These are phyloP conservation scores for Globisporangium camurandrum DNA, from an alignment of 352 stramenopile genomes.

Conservation along the genomic window DNA sequence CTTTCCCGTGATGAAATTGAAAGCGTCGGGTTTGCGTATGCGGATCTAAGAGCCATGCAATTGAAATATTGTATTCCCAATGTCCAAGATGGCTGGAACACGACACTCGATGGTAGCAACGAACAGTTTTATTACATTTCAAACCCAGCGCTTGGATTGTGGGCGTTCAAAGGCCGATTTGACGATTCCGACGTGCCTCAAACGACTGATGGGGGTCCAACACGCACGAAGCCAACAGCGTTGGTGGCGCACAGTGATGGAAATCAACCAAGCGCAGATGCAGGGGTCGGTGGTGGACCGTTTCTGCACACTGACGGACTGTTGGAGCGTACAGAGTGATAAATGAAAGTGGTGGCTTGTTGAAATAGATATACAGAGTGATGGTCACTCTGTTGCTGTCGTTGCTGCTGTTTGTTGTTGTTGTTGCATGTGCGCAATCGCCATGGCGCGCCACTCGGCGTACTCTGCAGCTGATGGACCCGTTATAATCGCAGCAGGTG, in stretches of 20 bases:
- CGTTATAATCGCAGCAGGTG: no score
- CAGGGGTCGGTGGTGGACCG: slow-evolving; percentile 67
- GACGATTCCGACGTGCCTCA: slow-evolving; percentile 13
- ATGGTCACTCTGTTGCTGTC: not conserved
- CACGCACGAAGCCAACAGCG: slow-evolving; percentile 7
- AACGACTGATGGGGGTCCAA: no score
- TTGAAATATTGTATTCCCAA: slow-evolving; percentile 72
- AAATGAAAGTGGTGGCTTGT: no score
- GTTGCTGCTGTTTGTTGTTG: no score
- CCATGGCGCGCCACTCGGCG: not conserved
- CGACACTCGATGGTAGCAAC: slow-evolving; percentile 37
- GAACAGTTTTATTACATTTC: slow-evolving; percentile 96
- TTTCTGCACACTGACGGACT: slow-evolving; percentile 31
- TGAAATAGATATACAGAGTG: no score
- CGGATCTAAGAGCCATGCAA: slow-evolving; percentile 78
- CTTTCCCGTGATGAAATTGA: slow-evolving; percentile 92
- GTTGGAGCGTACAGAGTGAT: not conserved
- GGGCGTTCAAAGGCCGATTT: slow-evolving; percentile 86
- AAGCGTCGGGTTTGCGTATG: slow-evolving; percentile 90
- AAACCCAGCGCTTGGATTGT: slow-evolving; percentile 95
- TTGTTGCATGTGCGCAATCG: slow-evolving; percentile 3
- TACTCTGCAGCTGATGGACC: no score
- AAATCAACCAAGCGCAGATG: slow-evolving; percentile 49
- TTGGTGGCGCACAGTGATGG: slow-evolving; percentile 33
- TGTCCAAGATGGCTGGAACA: slow-evolving; percentile 93